These are phyloP conservation scores for Salix koriyanagi DNA, from an alignment of 345 rosid genomes.

Conservation along the genomic window DNA sequence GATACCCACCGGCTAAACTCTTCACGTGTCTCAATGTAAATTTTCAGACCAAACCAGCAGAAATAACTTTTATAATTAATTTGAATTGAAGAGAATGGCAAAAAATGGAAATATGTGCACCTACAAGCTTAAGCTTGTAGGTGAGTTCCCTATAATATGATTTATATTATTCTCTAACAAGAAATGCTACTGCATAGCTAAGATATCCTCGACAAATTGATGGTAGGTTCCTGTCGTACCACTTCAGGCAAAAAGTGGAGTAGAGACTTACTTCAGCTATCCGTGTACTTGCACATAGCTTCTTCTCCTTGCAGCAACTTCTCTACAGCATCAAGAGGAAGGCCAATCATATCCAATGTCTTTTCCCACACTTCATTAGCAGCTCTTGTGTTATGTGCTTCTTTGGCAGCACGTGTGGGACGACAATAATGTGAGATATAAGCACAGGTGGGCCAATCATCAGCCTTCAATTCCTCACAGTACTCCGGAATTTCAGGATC, in stretches of 20 bases:
- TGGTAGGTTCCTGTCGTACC: neutral
- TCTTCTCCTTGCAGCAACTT: slow-evolving; percentile 8
- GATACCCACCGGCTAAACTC: neutral
- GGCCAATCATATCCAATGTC: slow-evolving; percentile 22
- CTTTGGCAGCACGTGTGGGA: neutral
- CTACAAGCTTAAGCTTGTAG: too few relatives aligned
- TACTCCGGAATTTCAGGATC: slow-evolving; percentile 5
- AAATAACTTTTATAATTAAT: neutral
- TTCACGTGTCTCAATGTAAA: neutral
- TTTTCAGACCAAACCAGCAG: neutral
- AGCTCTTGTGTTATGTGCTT: slow-evolving; percentile 5
- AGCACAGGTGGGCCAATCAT: slow-evolving; percentile 9
- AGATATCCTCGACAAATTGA: neutral
- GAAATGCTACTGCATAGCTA: neutral
- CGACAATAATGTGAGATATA: slow-evolving; percentile 10
- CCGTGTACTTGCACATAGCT: slow-evolving; percentile 12
- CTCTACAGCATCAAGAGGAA: slow-evolving; percentile 15
- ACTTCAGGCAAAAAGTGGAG: neutral
- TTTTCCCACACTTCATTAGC: slow-evolving; percentile 13
- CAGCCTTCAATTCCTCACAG: slow-evolving; percentile 5
- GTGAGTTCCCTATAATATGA: too few relatives aligned
- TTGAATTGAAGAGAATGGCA: neutral
- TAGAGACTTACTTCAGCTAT: neutral
- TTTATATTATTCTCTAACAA: too few relatives aligned
- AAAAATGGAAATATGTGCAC: neutral